Evolutionary conservation across 495 filamentous ascomycete genomes (phyloP).

Genomic region (Xylaria telfairii): DNA sequence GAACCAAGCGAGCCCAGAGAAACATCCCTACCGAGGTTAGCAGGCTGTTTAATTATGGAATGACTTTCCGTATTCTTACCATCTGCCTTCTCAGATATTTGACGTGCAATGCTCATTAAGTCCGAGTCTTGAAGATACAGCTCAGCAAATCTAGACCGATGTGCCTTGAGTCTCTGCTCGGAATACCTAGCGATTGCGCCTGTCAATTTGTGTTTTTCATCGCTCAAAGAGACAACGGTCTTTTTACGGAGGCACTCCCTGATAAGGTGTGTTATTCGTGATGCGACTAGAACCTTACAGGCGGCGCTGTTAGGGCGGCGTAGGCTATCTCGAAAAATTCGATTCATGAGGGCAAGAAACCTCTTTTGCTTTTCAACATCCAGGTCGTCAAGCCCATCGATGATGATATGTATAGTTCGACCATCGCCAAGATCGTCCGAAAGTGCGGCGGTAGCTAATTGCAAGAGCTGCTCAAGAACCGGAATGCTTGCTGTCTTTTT

Average conservation of each 20-base stretch:
- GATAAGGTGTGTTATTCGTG: conserved; percentile 8
- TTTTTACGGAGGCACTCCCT: conserved; percentile 23
- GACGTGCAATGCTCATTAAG: conserved; percentile 16
- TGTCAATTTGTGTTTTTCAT: conserved; percentile 35
- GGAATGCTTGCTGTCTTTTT: conserved; percentile 27
- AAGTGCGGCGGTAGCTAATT: conserved; percentile 15
- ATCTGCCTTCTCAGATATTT: conserved; percentile 33
- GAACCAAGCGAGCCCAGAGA: conserved; percentile 41
- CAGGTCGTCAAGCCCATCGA: conserved; percentile 44
- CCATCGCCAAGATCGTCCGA: conserved; percentile 22
- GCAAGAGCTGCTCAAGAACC: conserved; percentile 33
- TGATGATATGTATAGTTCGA: conserved; percentile 29
- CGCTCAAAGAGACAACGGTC: conserved; percentile 32
- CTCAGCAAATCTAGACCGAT: conserved; percentile 30
- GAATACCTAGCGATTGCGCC: conserved; percentile 34
- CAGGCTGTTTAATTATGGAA: conserved; percentile 4
- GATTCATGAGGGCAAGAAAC: conserved; percentile 33
- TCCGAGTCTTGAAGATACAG: conserved; percentile 26
- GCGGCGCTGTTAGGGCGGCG: background rate
- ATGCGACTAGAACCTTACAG: conserved; percentile 5
- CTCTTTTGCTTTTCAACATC: conserved; percentile 33
- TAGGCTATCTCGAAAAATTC: conserved; percentile 22
- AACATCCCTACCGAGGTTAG: conserved; percentile 38
- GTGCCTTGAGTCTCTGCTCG: conserved; percentile 22
- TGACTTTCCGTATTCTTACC: conserved; percentile 25